Percentiles rank a stretch among this genome's conserved stretches.
Evolutionary conservation across 2,329 filamentous ascomycete species (phyloP).

Genomic region (Zymoseptoria tritici): DNA sequence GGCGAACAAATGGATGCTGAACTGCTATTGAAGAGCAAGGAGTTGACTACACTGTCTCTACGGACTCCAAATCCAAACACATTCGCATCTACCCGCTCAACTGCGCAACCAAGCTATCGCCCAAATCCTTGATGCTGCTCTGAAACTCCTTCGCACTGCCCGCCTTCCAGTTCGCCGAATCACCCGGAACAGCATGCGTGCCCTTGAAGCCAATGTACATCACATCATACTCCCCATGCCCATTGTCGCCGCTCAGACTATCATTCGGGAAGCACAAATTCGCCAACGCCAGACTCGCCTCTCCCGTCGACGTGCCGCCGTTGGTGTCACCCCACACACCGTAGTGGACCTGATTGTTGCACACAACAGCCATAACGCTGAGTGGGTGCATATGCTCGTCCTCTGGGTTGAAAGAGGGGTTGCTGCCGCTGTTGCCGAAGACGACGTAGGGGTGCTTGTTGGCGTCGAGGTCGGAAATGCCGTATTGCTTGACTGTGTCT

Average conservation of each 20-base stretch:
- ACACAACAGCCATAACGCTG: conserved; percentile 50
- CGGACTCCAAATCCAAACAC: too few species aligned
- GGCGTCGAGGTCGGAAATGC: conserved; percentile 41
- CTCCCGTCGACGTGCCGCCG: conserved; percentile 48
- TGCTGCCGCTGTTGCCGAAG: conserved; percentile 42
- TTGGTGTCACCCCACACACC: conserved; percentile 57
- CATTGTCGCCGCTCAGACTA: conserved; percentile 46
- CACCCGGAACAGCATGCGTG: conserved; percentile 49
- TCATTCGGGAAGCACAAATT: conserved; percentile 47
- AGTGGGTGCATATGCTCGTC: conserved; percentile 42
- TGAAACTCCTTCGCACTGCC: conserved; percentile 44
- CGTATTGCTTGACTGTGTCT: conserved; percentile 2
- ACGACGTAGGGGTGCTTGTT: conserved; percentile 48
- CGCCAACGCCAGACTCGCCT: conserved; percentile 51
- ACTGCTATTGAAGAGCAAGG: not conserved
- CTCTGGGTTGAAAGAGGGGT: too few species aligned
- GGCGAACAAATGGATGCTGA: too few species aligned
- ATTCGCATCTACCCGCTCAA: not conserved
- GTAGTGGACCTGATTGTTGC: conserved; percentile 46
- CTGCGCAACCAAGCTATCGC: conserved; percentile 42
- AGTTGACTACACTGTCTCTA: not conserved
- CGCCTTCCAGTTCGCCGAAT: conserved; percentile 49
- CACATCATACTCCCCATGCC: conserved; percentile 51
- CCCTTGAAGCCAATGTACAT: conserved; percentile 56
- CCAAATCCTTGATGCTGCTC: conserved; percentile 44